Conservation (phyloP, 2,329 filamentous ascomycete species). For the Chaetomium strumarium region DNA sequence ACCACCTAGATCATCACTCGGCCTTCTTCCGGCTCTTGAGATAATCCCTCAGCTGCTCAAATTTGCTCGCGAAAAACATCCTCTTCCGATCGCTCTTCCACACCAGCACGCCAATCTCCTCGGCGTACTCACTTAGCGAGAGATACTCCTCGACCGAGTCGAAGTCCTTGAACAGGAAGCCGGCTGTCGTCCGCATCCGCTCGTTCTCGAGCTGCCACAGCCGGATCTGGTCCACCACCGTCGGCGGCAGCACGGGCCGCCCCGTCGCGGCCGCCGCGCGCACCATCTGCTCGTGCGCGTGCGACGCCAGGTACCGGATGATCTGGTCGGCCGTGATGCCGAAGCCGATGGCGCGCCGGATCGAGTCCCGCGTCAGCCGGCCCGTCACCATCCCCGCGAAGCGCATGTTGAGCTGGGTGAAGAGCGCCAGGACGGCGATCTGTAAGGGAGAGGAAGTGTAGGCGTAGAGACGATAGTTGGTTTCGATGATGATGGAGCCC, state of each 20-base stretch:
- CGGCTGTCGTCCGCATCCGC: slow-evolving; percentile 75
- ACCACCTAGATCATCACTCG: slow-evolving; percentile 26
- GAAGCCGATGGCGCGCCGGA: slow-evolving; percentile 77
- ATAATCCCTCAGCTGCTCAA: slow-evolving; percentile 82
- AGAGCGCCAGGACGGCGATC: slow-evolving; percentile 88
- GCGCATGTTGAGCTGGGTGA: slow-evolving; percentile 79
- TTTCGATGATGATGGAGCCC: slow-evolving; percentile 93
- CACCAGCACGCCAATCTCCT: slow-evolving; percentile 81
- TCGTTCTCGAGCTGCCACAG: slow-evolving; percentile 98
- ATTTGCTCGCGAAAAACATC: slow-evolving; percentile 86
- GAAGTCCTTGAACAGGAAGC: slow-evolving; percentile 89
- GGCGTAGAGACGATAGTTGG: slow-evolving; percentile 95
- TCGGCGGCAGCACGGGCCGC: slow-evolving; percentile 78
- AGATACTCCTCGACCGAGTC: slow-evolving; percentile 63
- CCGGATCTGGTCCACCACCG: slow-evolving; percentile 93
- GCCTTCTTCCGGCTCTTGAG: slow-evolving; percentile 59
- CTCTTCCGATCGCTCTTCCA: slow-evolving; percentile 77
- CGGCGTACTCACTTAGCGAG: slow-evolving; percentile 69
- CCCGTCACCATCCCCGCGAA: slow-evolving; percentile 94
- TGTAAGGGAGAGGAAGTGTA: slow-evolving; percentile 93
- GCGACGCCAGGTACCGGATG: slow-evolving; percentile 82
- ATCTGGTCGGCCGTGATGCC: slow-evolving; percentile 96
- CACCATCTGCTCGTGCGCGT: slow-evolving; percentile 92
- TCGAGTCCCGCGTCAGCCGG: slow-evolving; percentile 80
- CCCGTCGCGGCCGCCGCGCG: slow-evolving; percentile 53